These are phyloP conservation scores for Talaromyces sp. DNA, from an alignment of 2,329 filamentous ascomycete genomes.

Conservation along the genomic window DNA sequence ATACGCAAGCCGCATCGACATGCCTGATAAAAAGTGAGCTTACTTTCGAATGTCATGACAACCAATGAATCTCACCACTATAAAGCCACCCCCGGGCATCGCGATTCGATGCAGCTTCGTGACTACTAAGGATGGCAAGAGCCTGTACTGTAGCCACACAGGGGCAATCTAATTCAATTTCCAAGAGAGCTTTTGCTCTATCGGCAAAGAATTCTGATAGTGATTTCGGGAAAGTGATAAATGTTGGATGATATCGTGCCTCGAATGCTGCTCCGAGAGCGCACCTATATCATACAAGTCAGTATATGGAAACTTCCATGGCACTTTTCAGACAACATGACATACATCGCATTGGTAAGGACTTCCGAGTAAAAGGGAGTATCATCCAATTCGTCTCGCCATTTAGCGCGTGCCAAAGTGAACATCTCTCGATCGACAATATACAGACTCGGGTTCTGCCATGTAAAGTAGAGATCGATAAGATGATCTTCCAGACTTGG, in stretches of 20 bases:
- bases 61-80: constrained; percentile 35
- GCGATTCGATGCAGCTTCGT: constrained; percentile 46
- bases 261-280: constrained; percentile 47
- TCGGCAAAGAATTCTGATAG: constrained; percentile 42
- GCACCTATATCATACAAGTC: constrained; percentile 32
- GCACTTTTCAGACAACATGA: not conserved
- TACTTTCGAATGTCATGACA: not conserved
- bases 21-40: constrained; percentile 30
- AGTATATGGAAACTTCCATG: not conserved
- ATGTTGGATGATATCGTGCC: constrained; percentile 44
- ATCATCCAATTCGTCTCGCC: constrained; percentile 40
- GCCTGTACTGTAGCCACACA: constrained; percentile 51
- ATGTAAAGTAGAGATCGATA: constrained; percentile 48
- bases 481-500: constrained; percentile 46
- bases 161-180: constrained; percentile 50
- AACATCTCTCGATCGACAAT: constrained; percentile 48
- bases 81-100: constrained; percentile 51
- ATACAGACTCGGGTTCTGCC: constrained; percentile 50
- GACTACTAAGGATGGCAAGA: constrained; percentile 46
- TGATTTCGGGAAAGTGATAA: constrained; percentile 41
- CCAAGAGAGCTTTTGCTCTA: constrained; percentile 46
- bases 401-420: constrained; percentile 35
- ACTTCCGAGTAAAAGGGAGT: constrained; percentile 44
- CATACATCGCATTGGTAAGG: constrained; percentile 43
- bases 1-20: constrained; percentile 49